These are phyloP conservation scores for Phialophora tarda DNA, from an alignment of 2,329 filamentous ascomycete genomes.

Conservation along the genomic window DNA sequence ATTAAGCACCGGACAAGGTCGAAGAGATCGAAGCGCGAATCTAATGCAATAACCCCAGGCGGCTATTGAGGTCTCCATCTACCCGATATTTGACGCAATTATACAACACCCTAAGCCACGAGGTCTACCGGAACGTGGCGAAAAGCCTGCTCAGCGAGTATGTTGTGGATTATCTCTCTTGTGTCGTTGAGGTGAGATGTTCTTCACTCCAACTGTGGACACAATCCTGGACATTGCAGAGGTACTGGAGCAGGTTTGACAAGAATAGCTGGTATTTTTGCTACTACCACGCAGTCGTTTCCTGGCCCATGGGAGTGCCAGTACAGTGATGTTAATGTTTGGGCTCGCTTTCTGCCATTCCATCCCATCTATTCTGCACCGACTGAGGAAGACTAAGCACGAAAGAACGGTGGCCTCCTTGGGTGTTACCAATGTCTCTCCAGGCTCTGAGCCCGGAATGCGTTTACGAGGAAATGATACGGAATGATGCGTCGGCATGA, in stretches of 20 bases:
- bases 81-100: neutral
- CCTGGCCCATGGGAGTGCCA: no score
- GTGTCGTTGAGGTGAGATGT: neutral
- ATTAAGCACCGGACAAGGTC: neutral
- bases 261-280: no score
- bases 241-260: no score
- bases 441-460: neutral
- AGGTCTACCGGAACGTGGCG: neutral
- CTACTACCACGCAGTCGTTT: no score
- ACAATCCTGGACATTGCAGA: no score
- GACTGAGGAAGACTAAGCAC: neutral
- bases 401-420: neutral
- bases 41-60: neutral
- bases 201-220: neutral
- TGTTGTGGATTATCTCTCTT: neutral
- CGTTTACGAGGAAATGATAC: neutral
- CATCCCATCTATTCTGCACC: neutral
- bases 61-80: neutral
- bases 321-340: no score
- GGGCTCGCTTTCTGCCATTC: neutral
- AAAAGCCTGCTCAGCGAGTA: neutral
- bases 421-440: neutral
- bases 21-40: neutral
- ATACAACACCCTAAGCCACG: neutral
- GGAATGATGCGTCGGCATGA: neutral